Evolutionary conservation across 495 filamentous ascomycete species (phyloP), one percentile per base, ranked within the genome.

Genomic region (Amphirosellinia nigrospora): DNA sequence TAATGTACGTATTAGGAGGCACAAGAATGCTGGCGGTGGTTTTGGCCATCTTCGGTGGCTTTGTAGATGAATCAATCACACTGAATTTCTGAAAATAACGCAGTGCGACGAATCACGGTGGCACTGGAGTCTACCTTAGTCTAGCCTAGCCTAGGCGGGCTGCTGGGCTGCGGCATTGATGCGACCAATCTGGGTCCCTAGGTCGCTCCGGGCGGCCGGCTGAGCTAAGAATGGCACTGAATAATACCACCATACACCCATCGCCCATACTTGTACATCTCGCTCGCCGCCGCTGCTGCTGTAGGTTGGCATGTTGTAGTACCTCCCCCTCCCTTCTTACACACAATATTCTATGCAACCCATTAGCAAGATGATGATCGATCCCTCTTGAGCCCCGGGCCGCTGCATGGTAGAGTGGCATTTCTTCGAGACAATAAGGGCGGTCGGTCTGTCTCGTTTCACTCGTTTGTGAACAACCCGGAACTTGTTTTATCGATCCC

Each of bases 321-420:
- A n/a, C n/a, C n/a, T 38, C 1, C 55, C 6, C 10, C n/a, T n/a
- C 39, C 36, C 36, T 23, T 8, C 13, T 19, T n/a, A n/a, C n/a
- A 4, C 36, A n/a, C 50, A 23, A 23, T 30, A 53, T 60, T 41
- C n/a, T 28, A 0, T 45, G 28, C 26, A 46, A 6, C 23, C 19
- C 41, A 45, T n/a, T 7, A 59, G 0, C 32, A 36, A 8, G 13
- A 53, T 28, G 8, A 53, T 4, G 48, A 26, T 52, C n/a, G 48
- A 8, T 65, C 63, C 30, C 16, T 65, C 46, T 23, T 39, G 48
- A 53, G 32, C 34, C 45, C 55, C 55, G 66, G 66, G 21, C 15
- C 32, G 66, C 55, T 61, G 66, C 66, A 61, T 60, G 53, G 0
- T 32, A 61, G 53, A 59, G 56, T 68, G 32, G 41, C 55, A 52